Evolutionary conservation across 2,329 filamentous ascomycete species (phyloP).

Genomic region (Biscogniauxia marginata): DNA sequence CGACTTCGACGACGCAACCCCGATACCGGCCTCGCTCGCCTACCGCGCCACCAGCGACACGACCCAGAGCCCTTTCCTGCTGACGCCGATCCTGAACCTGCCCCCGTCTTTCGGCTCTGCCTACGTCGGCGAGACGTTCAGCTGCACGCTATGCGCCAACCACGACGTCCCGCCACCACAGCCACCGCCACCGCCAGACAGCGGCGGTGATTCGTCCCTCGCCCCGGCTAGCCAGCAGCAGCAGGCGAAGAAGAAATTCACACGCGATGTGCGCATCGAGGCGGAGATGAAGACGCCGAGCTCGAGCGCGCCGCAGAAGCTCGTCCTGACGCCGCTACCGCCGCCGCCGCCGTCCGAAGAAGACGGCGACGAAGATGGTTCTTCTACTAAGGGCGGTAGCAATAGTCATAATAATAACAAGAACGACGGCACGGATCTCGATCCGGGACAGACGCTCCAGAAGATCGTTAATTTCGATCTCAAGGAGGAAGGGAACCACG

Average conservation of each 20-base stretch:
- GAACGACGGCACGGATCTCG: conserved; percentile 16
- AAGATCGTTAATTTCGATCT: conserved; percentile 82
- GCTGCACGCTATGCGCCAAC: conserved; percentile 93
- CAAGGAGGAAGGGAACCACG: conserved; percentile 91
- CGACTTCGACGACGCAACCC: conserved; percentile 39
- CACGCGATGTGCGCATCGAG: conserved; percentile 77
- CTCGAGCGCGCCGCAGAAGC: conserved; percentile 57
- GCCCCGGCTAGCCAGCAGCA: conserved; percentile 9
- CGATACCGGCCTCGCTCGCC: conserved; percentile 67
- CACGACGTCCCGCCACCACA: conserved; percentile 60
- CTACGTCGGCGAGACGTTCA: conserved; percentile 93
- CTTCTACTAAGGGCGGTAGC: conserved; percentile 1
- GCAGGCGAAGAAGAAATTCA: conserved; percentile 41
- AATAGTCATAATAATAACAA: conserved; percentile 13
- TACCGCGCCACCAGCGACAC: conserved; percentile 52
- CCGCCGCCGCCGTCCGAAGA: conserved; percentile 1
- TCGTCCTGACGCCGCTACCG: conserved; percentile 51
- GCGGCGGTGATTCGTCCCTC: conserved; percentile 2
- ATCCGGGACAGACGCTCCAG: conserved; percentile 66
- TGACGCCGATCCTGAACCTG: conserved; percentile 71
- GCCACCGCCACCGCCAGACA: conserved; percentile 10
- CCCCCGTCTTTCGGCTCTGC: conserved; percentile 90
- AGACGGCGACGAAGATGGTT: neutral
- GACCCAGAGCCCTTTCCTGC: conserved; percentile 55
- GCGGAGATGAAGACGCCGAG: conserved; percentile 94